A percentile compares a stretch with the other conserved stretches of the same genome.
phyloP scores from a whole-genome alignment of 2,329 filamentous ascomycete genomes.

The Calonectria multiphialidica region DNA sequence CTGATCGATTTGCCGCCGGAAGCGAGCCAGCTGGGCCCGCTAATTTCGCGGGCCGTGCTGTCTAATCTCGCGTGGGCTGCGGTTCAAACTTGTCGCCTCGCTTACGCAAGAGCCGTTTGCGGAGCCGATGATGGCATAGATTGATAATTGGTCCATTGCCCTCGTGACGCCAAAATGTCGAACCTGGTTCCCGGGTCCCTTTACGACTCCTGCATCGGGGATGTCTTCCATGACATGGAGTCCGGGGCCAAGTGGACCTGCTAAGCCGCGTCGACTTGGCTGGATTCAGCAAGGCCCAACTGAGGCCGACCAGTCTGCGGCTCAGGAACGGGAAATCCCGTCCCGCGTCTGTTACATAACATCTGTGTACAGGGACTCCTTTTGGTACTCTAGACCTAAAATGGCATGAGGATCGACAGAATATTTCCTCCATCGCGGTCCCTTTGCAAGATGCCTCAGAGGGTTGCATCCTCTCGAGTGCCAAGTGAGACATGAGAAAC shows the following conservation, averaged over 20 bases:
- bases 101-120: not conserved
- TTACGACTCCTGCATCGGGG: not conserved
- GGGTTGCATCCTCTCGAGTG: not conserved
- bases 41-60: not conserved
- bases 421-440: not conserved
- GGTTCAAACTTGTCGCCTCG: not conserved
- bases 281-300: not conserved
- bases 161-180: not conserved
- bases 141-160: not conserved
- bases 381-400: not conserved
- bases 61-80: not conserved
- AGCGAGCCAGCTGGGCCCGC: not conserved
- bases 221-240: not conserved
- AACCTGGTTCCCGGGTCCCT: slow-evolving; percentile 2
- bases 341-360: not conserved
- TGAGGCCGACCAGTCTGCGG: too few species aligned
- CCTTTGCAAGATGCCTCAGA: not conserved
- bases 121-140: not conserved
- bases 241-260: not conserved
- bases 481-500: not conserved
- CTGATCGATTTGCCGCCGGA: not conserved
- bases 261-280: not conserved
- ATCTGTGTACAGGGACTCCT: not conserved
- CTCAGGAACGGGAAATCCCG: not conserved
- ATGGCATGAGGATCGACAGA: not conserved